phyloP scores from a whole-genome alignment of 306 rosid genomes.

The Vigna unguiculata region DNA sequence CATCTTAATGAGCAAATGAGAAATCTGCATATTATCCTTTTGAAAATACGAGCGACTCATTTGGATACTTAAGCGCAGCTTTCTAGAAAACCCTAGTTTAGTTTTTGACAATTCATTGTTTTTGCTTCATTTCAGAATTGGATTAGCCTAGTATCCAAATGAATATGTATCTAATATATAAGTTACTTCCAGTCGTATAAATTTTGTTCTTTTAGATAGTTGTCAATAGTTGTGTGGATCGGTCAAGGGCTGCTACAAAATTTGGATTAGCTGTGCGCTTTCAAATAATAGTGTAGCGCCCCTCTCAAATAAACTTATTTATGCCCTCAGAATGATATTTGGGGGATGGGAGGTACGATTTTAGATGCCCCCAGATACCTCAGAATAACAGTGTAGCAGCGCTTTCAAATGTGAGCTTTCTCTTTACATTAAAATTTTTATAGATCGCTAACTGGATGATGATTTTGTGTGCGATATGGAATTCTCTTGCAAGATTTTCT shows the following conservation, averaged over 20 bases:
- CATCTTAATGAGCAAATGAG: neutral
- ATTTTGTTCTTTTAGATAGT: neutral
- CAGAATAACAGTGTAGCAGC: no score
- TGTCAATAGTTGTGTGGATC: neutral
- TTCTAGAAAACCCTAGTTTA: neutral
- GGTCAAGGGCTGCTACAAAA: neutral
- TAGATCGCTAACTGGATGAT: no score
- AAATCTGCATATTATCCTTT: conserved; percentile 1
- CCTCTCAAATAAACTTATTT: no score
- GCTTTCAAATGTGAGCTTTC: no score
- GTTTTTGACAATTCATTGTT: neutral
- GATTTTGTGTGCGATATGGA: no score
- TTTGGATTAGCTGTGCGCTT: neutral
- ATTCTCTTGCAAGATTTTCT: neutral
- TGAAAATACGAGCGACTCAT: neutral
- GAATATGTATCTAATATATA: neutral
- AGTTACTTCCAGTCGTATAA: neutral
- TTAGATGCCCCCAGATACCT: no score
- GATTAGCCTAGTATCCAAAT: conserved; percentile 21
- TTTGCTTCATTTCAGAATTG: conserved; percentile 11
- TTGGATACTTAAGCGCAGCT: neutral
- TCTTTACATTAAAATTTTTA: no score
- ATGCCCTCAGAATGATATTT: no score
- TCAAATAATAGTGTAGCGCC: neutral
- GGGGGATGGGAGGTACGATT: no score